These are phyloP conservation scores for Excoecaria cochinchinensis DNA, from an alignment of 345 rosid species.

Conservation along the genomic window DNA sequence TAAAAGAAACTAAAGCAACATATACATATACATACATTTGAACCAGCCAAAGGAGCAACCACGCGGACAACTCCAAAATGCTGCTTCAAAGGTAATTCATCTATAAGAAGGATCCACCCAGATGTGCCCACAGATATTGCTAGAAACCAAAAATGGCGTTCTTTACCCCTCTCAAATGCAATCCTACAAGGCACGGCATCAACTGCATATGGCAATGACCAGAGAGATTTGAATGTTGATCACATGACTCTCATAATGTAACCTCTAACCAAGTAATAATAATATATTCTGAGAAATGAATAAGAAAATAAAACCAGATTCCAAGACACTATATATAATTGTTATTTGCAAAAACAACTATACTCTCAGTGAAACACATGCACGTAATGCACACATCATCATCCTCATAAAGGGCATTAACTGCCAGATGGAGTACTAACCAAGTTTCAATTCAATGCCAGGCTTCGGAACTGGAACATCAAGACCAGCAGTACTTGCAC, in stretches of 20 bases:
- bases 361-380: neutral
- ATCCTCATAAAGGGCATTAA: neutral
- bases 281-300: neutral
- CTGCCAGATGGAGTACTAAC: constrained; percentile 40
- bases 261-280: neutral
- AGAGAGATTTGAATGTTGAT: constrained; percentile 21
- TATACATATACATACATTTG: constrained; percentile 49
- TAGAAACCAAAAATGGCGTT: constrained; percentile 71
- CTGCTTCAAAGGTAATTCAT: constrained; percentile 65
- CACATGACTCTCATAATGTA: constrained; percentile 2
- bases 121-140: constrained; percentile 61
- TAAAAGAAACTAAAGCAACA: constrained; percentile 9
- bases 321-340: neutral
- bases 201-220: constrained; percentile 53
- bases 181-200: constrained; percentile 87
- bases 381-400: neutral
- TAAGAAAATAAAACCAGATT: neutral
- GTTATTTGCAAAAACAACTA: neutral
- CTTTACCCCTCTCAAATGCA: constrained; percentile 94
- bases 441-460: constrained; percentile 70
- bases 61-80: constrained; percentile 68
- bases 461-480: constrained; percentile 77
- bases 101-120: constrained; percentile 89
- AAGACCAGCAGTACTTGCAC: constrained; percentile 63
- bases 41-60: constrained; percentile 84